These are phyloP conservation scores for Anisodus acutangulus DNA, from an alignment of 257 asterid species.

Conservation along the genomic window DNA sequence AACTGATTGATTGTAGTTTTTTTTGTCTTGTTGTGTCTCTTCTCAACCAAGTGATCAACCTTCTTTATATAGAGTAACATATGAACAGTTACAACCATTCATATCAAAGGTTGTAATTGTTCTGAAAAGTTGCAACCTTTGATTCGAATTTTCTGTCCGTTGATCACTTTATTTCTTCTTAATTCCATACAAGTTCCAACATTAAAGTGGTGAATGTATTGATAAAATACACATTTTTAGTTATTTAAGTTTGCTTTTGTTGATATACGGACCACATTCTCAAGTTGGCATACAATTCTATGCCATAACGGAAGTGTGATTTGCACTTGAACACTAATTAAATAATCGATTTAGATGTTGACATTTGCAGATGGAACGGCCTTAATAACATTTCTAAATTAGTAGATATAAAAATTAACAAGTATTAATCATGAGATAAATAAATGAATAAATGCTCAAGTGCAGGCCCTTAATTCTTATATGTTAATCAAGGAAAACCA, in stretches of 20 bases:
- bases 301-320: background rate
- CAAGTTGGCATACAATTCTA: background rate
- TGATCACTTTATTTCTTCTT: too few relatives aligned
- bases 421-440: background rate
- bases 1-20: too few relatives aligned
- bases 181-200: too few relatives aligned
- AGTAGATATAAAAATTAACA: background rate
- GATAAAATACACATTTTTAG: background rate
- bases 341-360: conserved; percentile 11
- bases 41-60: too few relatives aligned
- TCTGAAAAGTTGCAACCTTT: too few relatives aligned
- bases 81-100: too few relatives aligned
- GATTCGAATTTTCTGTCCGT: too few relatives aligned
- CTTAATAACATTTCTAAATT: background rate
- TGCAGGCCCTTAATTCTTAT: conserved; percentile 34
- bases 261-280: background rate
- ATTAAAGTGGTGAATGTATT: background rate
- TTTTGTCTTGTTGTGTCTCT: too few relatives aligned
- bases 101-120: too few relatives aligned
- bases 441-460: background rate
- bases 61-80: too few relatives aligned
- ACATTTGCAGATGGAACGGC: background rate
- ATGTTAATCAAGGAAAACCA: background rate
- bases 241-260: background rate
- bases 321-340: background rate